These are phyloP conservation scores for Blastobotrys petasosporus DNA, from an alignment of 1,139 yeast genomes.

Conservation along the genomic window DNA sequence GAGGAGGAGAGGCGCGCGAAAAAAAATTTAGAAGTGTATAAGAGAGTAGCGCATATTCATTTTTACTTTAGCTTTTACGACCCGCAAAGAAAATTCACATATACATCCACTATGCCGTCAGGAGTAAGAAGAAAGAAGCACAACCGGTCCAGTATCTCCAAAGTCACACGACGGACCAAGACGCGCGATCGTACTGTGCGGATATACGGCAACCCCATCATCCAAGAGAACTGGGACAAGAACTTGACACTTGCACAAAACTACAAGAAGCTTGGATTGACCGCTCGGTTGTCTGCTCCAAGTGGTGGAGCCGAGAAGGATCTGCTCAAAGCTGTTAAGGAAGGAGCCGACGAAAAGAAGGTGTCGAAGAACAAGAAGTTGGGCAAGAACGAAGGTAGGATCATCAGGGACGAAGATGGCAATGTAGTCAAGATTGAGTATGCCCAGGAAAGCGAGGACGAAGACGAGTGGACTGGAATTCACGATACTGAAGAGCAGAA, in stretches of 20 bases:
- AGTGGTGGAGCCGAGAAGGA: conserved; percentile 42
- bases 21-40: neutral
- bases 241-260: conserved; percentile 77
- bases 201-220: conserved; percentile 67
- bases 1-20: too few species aligned
- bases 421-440: conserved; percentile 64
- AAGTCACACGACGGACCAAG: conserved; percentile 61
- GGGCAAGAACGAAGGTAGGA: conserved; percentile 72
- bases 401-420: conserved; percentile 68
- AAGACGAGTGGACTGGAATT: conserved; percentile 25
- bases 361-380: conserved; percentile 38
- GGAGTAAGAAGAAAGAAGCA: conserved; percentile 80
- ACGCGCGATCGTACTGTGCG: conserved; percentile 62
- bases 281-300: conserved; percentile 55
- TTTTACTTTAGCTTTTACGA: neutral
- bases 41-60: neutral
- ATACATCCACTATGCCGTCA: conserved; percentile 14
- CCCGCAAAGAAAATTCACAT: neutral
- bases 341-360: conserved; percentile 22
- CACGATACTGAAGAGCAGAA: conserved; percentile 21
- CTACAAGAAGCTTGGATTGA: conserved; percentile 62
- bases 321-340: conserved; percentile 24
- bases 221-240: conserved; percentile 87
- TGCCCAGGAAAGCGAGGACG: conserved; percentile 41
- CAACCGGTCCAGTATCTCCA: conserved; percentile 63